phyloP scores from a whole-genome alignment of 169 alveolate species.

The Eimeria necatrix region DNA sequence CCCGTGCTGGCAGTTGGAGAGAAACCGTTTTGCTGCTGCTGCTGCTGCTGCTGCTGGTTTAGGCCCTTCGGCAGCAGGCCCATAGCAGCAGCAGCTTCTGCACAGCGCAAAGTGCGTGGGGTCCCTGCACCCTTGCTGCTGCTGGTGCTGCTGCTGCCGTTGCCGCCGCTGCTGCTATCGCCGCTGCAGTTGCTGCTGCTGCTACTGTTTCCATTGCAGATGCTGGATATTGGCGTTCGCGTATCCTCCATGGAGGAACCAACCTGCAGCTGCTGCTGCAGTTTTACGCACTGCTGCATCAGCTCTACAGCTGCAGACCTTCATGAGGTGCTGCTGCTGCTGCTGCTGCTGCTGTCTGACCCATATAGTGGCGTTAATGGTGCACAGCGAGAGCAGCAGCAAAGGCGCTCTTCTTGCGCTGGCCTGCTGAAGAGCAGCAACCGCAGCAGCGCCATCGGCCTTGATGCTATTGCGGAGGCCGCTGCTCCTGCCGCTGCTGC shows the following conservation, averaged over 20 bases:
- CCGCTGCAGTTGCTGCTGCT: not conserved
- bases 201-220: not conserved
- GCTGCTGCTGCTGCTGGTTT: no score
- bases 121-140: not conserved
- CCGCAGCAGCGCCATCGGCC: conserved; percentile 8
- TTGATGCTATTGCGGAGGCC: not conserved
- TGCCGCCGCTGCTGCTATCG: no score
- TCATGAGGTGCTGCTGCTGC: not conserved
- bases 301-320: not conserved
- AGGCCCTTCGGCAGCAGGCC: not conserved
- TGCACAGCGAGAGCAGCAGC: not conserved
- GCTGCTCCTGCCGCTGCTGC: not conserved
- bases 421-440: not conserved
- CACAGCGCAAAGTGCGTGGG: not conserved
- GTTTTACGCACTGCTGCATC: not conserved
- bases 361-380: not conserved
- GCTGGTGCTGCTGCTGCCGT: no score
- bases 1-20: no score
- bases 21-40: no score
- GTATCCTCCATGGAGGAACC: not conserved
- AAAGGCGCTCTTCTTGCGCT: not conserved
- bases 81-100: not conserved
- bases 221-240: not conserved
- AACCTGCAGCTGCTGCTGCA: not conserved
- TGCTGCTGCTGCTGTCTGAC: not conserved